Percentiles rank a stretch among this genome's conserved stretches.
Evolutionary conservation across 2,329 filamentous ascomycete species (phyloP).

Genomic region (Nemania sp.): DNA sequence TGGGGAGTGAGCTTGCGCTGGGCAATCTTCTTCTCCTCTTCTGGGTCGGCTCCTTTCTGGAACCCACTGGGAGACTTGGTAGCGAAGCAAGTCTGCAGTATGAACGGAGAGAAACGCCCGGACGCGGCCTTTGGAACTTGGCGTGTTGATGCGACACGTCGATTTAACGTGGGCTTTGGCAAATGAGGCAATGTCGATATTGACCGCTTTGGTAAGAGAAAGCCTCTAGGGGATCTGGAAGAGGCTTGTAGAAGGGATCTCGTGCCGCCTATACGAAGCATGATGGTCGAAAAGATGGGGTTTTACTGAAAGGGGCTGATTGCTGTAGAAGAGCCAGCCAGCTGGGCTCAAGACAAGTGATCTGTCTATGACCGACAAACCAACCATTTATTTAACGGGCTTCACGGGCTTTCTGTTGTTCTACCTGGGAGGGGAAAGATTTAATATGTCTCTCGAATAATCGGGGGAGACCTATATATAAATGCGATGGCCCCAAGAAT

Average conservation of each 20-base stretch:
- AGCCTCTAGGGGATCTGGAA: constrained; percentile 42
- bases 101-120: constrained; percentile 28
- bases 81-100: constrained; percentile 46
- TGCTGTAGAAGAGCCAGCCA: background rate
- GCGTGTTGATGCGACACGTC: constrained; percentile 5
- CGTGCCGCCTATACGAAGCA: constrained; percentile 46
- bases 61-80: constrained; percentile 46
- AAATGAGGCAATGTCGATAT: constrained; percentile 28
- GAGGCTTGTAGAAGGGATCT: constrained; percentile 44
- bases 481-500: too few relatives aligned
- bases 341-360: background rate
- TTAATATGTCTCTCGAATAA: background rate
- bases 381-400: background rate
- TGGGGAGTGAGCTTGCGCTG: constrained; percentile 68
- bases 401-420: background rate
- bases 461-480: background rate
- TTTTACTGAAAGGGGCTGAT: background rate
- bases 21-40: constrained; percentile 67
- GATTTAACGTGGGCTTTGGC: constrained; percentile 6
- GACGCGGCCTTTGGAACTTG: constrained; percentile 14
- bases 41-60: constrained; percentile 60
- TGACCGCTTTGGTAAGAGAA: constrained; percentile 30
- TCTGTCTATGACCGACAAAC: background rate
- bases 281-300: constrained; percentile 30
- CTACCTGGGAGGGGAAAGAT: background rate